Evolutionary conservation across 75 land plant genomes (phyloP), one percentile per base, ranked within the genome.

Genomic region (Chamaecyparis obtusa): DNA sequence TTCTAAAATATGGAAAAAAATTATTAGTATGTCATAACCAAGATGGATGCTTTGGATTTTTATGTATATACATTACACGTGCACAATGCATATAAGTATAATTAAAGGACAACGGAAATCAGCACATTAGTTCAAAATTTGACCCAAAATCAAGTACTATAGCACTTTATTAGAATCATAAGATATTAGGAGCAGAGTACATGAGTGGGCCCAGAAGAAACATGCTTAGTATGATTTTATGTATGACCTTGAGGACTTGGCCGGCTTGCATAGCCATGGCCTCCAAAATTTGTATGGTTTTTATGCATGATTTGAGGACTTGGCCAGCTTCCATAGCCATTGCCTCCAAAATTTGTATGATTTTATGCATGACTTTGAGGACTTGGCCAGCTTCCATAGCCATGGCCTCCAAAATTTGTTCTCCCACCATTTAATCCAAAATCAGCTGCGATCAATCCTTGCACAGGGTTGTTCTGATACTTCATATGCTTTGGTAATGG

Each of bases 371-470:
- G 36, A 14, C 37, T 0, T 74, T 74, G 76, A 54, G 57, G 85
- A 32, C 67, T 64, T 36, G 43, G 35, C 67, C 85, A 84, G n/a
- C 36, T 84, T 35, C 67, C 35, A 84, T 84, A 56, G 27, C 85
- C 85, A 84, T 55, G 85, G 21, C 36, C 85, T 55, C 85, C 85
- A 55, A 33, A 55, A 36, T 84, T 84, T 17, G 85, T 51, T 84
- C 67, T 54, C 27, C 27, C 67, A 35, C 13, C 67, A 54, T 54
- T 36, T 64, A 35, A 56, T 51, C 67, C 85, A 84, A 55, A 56
- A 32, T 56, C 36, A 17, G 37, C 67, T 54, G 43, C 43, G 55
- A 19, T 5, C 21, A 55, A 41, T 35, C 24, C 56, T 49, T 84
- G 67, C 57, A 35, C 13, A 84, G 85, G 39, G 54, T 46, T 54